Conservation (phyloP, 306 rosid genomes). For the Cucumis melo region DNA sequence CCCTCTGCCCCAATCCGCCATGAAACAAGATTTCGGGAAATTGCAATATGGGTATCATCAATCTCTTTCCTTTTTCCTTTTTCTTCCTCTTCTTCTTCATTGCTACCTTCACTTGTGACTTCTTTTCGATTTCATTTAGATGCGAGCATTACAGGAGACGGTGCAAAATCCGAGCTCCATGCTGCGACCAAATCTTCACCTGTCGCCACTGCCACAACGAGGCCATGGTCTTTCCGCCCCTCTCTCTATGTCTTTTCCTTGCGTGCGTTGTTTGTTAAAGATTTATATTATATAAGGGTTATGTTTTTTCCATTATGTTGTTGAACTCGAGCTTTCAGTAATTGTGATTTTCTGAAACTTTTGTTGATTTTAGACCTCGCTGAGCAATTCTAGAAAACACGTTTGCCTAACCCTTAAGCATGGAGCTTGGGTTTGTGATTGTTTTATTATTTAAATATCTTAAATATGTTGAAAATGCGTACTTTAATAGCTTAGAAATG, state of each 20-base stretch:
- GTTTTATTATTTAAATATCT: too few species aligned
- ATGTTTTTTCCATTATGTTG: neutral
- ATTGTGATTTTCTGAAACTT: neutral
- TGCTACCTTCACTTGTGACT: neutral
- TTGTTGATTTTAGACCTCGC: constrained; percentile 25
- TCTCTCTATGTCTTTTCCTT: neutral
- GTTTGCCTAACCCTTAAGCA: too few species aligned
- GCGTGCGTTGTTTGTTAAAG: neutral
- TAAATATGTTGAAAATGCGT: too few species aligned
- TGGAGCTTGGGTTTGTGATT: too few species aligned
- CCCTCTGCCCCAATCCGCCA: neutral
- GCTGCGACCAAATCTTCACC: constrained; percentile 45
- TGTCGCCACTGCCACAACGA: constrained; percentile 81
- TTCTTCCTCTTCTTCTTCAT: neutral
- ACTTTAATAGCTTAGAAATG: too few species aligned
- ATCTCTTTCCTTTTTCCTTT: neutral
- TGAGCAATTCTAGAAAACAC: constrained; percentile 37
- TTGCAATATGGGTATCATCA: constrained; percentile 27
- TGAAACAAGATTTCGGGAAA: constrained; percentile 20
- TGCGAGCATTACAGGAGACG: constrained; percentile 52
- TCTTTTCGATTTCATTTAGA: constrained; percentile 14
- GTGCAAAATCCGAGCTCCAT: constrained; percentile 61
- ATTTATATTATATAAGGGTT: neutral
- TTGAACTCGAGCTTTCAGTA: neutral
- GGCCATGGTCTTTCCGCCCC: constrained; percentile 15